Base-by-base conservation (phyloP, 2,329 filamentous ascomycete genomes). In the Fusarium begoniae region DNA sequence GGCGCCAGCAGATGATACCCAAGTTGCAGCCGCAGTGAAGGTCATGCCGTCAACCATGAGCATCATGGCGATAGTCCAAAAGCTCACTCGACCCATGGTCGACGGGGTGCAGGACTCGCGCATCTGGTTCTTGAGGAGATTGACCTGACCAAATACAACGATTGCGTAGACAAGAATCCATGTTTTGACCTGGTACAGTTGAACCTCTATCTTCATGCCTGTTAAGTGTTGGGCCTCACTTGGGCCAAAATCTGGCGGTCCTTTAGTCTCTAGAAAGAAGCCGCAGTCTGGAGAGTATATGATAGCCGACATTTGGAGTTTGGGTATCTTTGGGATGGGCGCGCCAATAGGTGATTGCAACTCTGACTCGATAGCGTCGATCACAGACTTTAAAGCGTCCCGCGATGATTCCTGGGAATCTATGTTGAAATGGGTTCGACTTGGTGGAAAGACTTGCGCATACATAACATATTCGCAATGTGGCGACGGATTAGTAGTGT, bases 381-480 rank as follows among this genome's bases (percentile, higher is more conserved):
- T 85, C 41, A 87, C 77, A 22, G 74, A 67, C 38, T 69, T 57
- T 48, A 51, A 82, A 81, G 59, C 62, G 43, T 54, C 79, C 76
- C 43, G 77, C 73, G 73, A 72, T 40, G 81, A 79, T 48, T 81
- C 81, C 54, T 82, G 78, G 5, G 81, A 78, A 55, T 70, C 79
- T 66, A 75, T 80, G 66, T 74, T 80, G 66, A 85, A 71, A 26
- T 81, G 79, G 14, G 81, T 77, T 18, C 81, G 80, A 53, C 86
- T 82, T 8, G 88, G 82, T 4, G 90, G 89, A 70, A 93, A 88
- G 45, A 96, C 87, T 80, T 98, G 96, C 37, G 96, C 85, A 81
- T 95, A 98, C 62, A 97, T 85, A 56, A 99, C 85, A 79, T 94
- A 94, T 82, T 99, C 96, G 86, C 96, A 99, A 76, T 94, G 93